phyloP scores from a whole-genome alignment of 108 stramenopile genomes.

The Nannochloropsis granulata region DNA sequence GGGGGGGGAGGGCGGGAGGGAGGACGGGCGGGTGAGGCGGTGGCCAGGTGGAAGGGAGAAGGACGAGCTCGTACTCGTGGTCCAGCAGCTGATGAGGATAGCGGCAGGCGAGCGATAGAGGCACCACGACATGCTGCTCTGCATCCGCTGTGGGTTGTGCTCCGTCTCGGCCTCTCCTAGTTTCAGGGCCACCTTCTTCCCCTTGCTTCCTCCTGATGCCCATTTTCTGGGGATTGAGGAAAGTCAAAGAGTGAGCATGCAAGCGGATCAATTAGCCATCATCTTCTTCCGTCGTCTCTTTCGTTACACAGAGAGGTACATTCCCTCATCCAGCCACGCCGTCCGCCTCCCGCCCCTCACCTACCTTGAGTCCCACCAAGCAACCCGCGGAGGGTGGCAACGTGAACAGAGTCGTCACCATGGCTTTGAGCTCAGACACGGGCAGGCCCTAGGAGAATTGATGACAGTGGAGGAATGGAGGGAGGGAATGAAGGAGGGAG shows the following conservation, averaged over 20 bases:
- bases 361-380: neutral
- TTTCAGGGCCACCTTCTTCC: neutral
- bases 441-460: neutral
- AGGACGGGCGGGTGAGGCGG: neutral
- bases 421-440: neutral
- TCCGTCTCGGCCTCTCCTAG: too few species aligned
- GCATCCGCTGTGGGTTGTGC: neutral
- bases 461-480: too few species aligned
- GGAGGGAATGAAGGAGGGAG: too few species aligned
- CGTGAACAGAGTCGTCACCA: neutral
- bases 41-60: neutral
- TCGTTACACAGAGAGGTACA: too few species aligned
- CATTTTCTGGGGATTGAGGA: neutral
- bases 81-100: neutral
- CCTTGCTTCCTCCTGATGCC: neutral
- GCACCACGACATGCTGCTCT: neutral
- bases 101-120: neutral
- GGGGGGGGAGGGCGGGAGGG: neutral
- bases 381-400: neutral
- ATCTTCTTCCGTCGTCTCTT: too few species aligned
- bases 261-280: neutral
- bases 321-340: too few species aligned
- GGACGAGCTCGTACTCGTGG: neutral
- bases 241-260: neutral
- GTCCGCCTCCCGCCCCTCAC: too few species aligned